Evolutionary conservation across 129 eudicot species (phyloP), one percentile per base, ranked within the genome.

Genomic region (Flaveria brownii): DNA sequence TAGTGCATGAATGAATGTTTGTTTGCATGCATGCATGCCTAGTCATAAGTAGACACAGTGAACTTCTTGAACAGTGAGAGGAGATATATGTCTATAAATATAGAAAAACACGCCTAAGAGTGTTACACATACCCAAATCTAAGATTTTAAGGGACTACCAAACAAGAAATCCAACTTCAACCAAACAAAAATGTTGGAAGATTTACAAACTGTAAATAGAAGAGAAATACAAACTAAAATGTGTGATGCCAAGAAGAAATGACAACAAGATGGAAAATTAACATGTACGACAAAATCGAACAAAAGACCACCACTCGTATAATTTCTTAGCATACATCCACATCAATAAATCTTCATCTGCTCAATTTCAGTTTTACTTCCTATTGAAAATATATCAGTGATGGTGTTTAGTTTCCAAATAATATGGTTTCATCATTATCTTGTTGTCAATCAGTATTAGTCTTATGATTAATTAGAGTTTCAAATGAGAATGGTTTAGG

Each of bases 31-130:
- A 36, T 5, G 41, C 41, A 36, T 36, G 41, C 7, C 41, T 36
- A 36, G 43, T 45, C 59, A 46, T 60, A 62, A 62, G 61, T 14
- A 61, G 71, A 75, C 26, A 26, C 16, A n/a, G 20, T 11, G 42
- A 59, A 39, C 57, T 74, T 74, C 69, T 59, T 25, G 43, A 41
- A 57, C 42, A 42, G 9, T 46, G 75, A 9, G 13, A 74, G 10
- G 2, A 74, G n/a, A 57, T 36, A 55, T 22, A 73, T 55, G 61
- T n/a, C 17, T 49, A 49, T 49, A 14, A 11, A 14, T 14, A 49
- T 49, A 13, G 6, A 45, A 49, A 47, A 49, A 49, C 54, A 55
- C 13, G 42, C 55, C 43, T 11, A 43, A 6, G 39, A 49, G 54
- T 13, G 16, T 49, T 26, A 49, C 16, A 50, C 28, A 26, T 45